Evolutionary conservation across 2,329 filamentous ascomycete genomes (phyloP), one percentile per base, ranked within the genome.

Genomic region (Xylariaceae sp.): DNA sequence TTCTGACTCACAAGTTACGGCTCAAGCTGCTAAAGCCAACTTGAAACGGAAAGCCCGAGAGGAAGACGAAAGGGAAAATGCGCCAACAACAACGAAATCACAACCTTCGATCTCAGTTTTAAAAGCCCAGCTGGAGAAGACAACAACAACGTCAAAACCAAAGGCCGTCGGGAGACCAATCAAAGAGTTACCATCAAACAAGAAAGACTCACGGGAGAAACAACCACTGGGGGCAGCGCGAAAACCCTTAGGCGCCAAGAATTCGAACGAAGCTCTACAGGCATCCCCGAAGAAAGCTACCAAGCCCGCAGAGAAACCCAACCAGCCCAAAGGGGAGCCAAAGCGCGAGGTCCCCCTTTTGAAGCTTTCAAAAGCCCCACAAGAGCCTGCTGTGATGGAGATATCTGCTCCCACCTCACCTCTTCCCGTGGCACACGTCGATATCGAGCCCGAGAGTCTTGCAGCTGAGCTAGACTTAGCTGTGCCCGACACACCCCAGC

Each of bases 31-130:
- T 19, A 81, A 76, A 62, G 62, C 69, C 23, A 73, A 74, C 37
- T 70, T 77, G 42, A 84, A 84, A 67, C 69, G 80, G 42, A 84
- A 84, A 56, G 70, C 74, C 37, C 74, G 71, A 40, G 68, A 72
- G 25, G 69, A 75, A 38, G 79, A 83, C 16, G 79, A 83, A 35
- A 69, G 73, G 22, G 72, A 73, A 21, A 64, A 63, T 8, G 52
- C 49, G 2, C 60, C 60, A 23, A 46, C 56, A 3, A 43, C 58
- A 4, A 73, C 67, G 52, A 55, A 64, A 1, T 61, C 59, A 44
- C 57, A 37, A 55, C 59, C 42, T 55, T 56, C 40, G 53, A 55
- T 38, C 49, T 53, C 45, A 46, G 48, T 40, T n/a, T 56, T 46
- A 33, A 64, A 60, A 50, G 55, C 54, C 44, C 70, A 58, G 48